phyloP scores from a whole-genome alignment of 2,329 filamentous ascomycete genomes.

The Penicillium glabrum region DNA sequence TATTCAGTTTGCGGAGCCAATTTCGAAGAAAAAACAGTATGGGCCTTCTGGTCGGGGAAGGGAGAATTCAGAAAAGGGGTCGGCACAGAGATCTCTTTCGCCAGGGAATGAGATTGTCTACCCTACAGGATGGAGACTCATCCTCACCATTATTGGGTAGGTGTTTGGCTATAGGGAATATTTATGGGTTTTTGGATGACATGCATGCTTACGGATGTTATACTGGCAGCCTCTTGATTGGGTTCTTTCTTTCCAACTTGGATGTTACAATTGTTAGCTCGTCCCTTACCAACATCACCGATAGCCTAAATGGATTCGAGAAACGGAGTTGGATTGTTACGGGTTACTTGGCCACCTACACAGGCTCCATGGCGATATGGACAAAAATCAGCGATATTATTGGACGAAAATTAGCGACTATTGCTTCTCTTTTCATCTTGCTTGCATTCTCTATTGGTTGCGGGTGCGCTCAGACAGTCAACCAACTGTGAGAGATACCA shows the following conservation, averaged over 20 bases:
- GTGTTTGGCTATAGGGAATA: neutral
- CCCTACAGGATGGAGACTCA: conserved; percentile 23
- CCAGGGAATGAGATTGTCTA: conserved; percentile 26
- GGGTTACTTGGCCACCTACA: conserved; percentile 35
- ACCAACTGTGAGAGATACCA: conserved; percentile 25
- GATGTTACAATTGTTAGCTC: conserved; percentile 39
- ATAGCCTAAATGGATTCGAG: conserved; percentile 32
- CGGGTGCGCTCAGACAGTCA: conserved; percentile 29
- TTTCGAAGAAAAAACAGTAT: conserved; percentile 5
- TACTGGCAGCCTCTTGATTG: conserved; percentile 23
- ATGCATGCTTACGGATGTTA: conserved; percentile 2
- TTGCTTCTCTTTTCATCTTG: conserved; percentile 29
- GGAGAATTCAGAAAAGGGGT: conserved; percentile 20
- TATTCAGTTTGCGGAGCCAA: conserved; percentile 23
- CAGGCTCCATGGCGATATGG: conserved; percentile 33
- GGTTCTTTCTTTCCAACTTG: conserved; percentile 33
- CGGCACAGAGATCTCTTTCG: conserved; percentile 17
- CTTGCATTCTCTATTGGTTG: conserved; percentile 33
- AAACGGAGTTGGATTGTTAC: conserved; percentile 38
- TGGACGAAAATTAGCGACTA: conserved; percentile 26
- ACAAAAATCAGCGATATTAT: conserved; percentile 35
- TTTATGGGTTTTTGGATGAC: neutral
- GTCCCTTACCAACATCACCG: conserved; percentile 33
- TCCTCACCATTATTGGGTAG: conserved; percentile 22
- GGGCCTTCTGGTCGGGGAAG: conserved; percentile 1